Conservation (phyloP, 129 eudicot genomes). For the Ambrosia artemisiifolia region DNA sequence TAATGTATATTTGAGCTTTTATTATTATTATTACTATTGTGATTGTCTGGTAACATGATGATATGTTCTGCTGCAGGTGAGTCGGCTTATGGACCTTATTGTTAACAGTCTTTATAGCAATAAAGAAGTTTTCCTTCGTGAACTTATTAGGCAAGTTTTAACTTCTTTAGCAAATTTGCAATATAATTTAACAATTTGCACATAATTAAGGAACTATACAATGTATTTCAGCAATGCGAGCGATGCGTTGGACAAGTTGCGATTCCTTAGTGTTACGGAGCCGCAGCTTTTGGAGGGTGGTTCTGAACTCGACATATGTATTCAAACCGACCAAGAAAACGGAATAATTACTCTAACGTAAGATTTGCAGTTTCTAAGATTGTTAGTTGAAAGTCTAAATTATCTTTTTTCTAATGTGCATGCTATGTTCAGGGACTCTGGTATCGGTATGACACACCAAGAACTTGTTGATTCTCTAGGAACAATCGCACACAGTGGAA, state of each 20-base stretch:
- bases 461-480: constrained; percentile 97
- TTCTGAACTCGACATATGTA: constrained; percentile 83
- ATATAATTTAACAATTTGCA: background rate
- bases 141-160: constrained; percentile 71
- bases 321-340: constrained; percentile 81
- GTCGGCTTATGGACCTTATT: constrained; percentile 97
- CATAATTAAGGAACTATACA: background rate
- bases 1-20: background rate
- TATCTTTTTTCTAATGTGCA: background rate
- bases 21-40: background rate
- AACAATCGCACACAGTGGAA: constrained; percentile 97
- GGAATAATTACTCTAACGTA: constrained; percentile 86
- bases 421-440: constrained; percentile 68
- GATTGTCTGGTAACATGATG: background rate
- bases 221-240: constrained; percentile 77
- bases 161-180: background rate
- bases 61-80: constrained; percentile 48
- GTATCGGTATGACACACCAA: constrained; percentile 93
- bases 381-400: background rate
- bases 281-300: constrained; percentile 73
- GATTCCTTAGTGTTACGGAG: constrained; percentile 86
- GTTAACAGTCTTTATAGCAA: constrained; percentile 95
- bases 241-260: constrained; percentile 98
- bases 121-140: constrained; percentile 95
- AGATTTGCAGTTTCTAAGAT: constrained; percentile 15